phyloP scores from a whole-genome alignment of 148 eudicot species.

The Silene conica region DNA sequence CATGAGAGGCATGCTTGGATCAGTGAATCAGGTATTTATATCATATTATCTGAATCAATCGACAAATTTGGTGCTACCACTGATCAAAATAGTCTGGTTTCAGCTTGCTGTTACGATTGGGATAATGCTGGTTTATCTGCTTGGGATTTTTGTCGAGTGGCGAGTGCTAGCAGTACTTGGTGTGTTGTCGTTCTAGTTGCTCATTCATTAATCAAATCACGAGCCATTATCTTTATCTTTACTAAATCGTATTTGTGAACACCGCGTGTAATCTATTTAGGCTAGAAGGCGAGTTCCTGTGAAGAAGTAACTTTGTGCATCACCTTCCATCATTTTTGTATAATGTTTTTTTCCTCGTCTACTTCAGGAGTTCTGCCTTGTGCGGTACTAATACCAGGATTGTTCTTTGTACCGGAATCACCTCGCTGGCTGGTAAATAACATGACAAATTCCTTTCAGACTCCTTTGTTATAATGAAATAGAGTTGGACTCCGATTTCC shows the following conservation, averaged over 20 bases:
- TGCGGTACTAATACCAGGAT: conserved; percentile 68
- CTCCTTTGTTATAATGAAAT: background rate
- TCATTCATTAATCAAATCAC: background rate
- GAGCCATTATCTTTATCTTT: background rate
- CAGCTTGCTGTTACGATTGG: conserved; percentile 88
- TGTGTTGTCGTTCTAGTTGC: conserved; percentile 22
- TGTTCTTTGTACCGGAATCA: conserved; percentile 93
- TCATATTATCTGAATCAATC: background rate
- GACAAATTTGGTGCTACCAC: background rate
- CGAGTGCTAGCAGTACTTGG: conserved; percentile 77
- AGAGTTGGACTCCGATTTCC: conserved; percentile 5
- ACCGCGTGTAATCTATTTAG: too few relatives aligned
- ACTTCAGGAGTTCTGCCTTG: conserved; percentile 73
- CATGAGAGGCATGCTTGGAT: conserved; percentile 82
- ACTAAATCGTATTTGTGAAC: background rate
- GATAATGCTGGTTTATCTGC: conserved; percentile 65
- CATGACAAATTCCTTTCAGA: background rate
- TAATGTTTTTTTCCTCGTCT: conserved; percentile 1
- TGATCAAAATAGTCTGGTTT: conserved; percentile 8
- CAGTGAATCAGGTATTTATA: conserved; percentile 71
- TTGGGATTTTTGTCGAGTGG: conserved; percentile 77
- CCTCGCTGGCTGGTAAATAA: conserved; percentile 96
- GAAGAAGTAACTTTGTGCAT: too few relatives aligned
- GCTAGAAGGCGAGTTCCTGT: too few relatives aligned
- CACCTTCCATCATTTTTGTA: too few relatives aligned